These are phyloP conservation scores for Cercospora beticola DNA, from an alignment of 2,329 filamentous ascomycete genomes.

Conservation along the genomic window DNA sequence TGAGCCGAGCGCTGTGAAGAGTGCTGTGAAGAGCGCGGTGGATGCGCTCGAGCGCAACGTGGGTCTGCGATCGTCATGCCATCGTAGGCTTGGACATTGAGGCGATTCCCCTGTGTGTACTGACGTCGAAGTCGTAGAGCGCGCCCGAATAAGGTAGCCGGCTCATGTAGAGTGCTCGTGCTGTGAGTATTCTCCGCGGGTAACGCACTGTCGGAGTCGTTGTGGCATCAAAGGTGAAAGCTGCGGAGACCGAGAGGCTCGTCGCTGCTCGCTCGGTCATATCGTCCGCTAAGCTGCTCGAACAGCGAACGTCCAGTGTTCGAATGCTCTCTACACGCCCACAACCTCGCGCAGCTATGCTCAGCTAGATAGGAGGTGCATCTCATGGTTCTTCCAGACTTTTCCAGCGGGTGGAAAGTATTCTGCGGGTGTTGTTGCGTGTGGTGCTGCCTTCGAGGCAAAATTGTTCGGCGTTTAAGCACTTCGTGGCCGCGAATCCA, in stretches of 20 bases:
- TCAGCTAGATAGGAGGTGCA: neutral
- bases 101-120: too few relatives aligned
- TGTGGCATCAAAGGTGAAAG: neutral
- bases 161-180: too few relatives aligned
- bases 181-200: too few relatives aligned
- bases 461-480: neutral
- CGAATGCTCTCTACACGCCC: neutral
- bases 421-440: neutral
- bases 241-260: neutral
- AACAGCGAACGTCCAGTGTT: neutral
- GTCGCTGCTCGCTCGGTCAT: neutral
- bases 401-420: neutral
- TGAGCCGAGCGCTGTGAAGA: neutral
- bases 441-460: neutral
- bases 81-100: too few relatives aligned
- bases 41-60: neutral
- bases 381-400: neutral
- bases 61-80: neutral
- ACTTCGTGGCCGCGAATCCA: neutral
- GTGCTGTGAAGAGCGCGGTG: neutral
- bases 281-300: neutral
- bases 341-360: neutral
- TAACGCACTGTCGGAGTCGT: too few relatives aligned
- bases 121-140: too few relatives aligned
- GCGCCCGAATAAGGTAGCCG: too few relatives aligned